Conservation (phyloP, 768 basidiomycete species). For the Tulasnella sp. region DNA sequence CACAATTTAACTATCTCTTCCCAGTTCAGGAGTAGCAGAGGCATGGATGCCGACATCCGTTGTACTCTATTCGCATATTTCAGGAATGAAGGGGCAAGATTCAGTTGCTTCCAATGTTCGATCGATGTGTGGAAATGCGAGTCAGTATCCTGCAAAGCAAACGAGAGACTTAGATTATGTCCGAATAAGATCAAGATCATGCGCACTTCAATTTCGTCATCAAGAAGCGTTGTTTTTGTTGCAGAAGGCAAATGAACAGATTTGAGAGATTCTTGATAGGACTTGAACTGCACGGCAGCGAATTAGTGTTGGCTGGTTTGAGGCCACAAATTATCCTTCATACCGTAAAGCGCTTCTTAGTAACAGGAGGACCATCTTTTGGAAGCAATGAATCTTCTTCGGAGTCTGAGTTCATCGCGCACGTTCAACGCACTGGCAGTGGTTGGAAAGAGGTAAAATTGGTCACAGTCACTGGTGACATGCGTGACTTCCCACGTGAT, state of each 20-base stretch:
- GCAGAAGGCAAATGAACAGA: conserved; percentile 60
- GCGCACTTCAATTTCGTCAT: conserved; percentile 43
- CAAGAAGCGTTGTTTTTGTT: conserved; percentile 38
- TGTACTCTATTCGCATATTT: conserved; percentile 50
- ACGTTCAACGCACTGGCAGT: too few relatives aligned
- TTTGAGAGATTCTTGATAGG: conserved; percentile 52
- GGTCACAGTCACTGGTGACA: too few relatives aligned
- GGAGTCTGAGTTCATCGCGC: too few relatives aligned
- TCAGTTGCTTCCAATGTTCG: conserved; percentile 65
- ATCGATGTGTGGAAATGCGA: conserved; percentile 68
- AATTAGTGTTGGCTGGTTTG: too few relatives aligned
- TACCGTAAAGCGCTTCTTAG: too few relatives aligned
- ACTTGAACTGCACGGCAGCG: conserved; percentile 37
- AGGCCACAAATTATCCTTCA: too few relatives aligned
- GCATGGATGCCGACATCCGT: conserved; percentile 57
- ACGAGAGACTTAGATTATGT: neutral
- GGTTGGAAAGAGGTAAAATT: too few relatives aligned
- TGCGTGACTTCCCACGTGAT: too few relatives aligned
- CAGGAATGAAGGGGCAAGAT: conserved; percentile 62
- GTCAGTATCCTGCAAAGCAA: conserved; percentile 46
- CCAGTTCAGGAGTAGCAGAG: conserved; percentile 71
- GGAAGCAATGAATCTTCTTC: too few relatives aligned
- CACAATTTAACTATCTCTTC: conserved; percentile 52
- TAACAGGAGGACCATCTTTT: too few relatives aligned
- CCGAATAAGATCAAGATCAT: neutral